Percentiles rank a stretch among this genome's conserved stretches.
phyloP scores from a whole-genome alignment of 2,329 filamentous ascomycete genomes.

The Exutisphaerella laricina region DNA sequence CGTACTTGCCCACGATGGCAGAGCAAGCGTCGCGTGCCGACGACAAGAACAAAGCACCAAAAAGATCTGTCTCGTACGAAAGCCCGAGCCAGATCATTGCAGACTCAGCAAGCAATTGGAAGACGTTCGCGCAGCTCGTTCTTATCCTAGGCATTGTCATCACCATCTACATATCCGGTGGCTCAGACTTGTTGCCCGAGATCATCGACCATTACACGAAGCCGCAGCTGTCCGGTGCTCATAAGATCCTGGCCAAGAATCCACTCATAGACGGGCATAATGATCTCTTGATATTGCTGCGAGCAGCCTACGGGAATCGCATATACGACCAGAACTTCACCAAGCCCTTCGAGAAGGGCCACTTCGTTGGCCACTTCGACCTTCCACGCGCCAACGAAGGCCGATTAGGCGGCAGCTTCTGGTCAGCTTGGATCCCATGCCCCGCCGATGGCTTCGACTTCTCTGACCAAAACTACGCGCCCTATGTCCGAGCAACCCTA shows the following conservation, averaged over 20 bases:
- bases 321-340: constrained; percentile 66
- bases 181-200: constrained; percentile 11
- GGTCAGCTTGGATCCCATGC: constrained; percentile 79
- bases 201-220: constrained; percentile 6
- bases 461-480: constrained; percentile 64
- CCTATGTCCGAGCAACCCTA: constrained; percentile 61
- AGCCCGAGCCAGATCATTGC: constrained; percentile 11
- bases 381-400: constrained; percentile 67
- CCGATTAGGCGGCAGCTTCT: constrained; percentile 78
- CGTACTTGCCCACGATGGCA: neutral
- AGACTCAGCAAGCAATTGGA: constrained; percentile 11
- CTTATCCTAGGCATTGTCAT: constrained; percentile 14
- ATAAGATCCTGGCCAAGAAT: constrained; percentile 25
- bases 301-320: constrained; percentile 63
- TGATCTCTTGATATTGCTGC: constrained; percentile 73
- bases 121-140: constrained; percentile 11
- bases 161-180: constrained; percentile 5
- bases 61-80: constrained; percentile 2
- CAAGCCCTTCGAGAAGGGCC: constrained; percentile 66
- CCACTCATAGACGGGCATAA: constrained; percentile 68
- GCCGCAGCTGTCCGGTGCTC: constrained; percentile 15
- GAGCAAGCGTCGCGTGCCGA: constrained; percentile 1
- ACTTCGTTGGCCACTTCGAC: constrained; percentile 67
- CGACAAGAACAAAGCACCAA: constrained; percentile 3
- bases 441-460: constrained; percentile 68